Evolutionary conservation across 164 flowering plant genomes (phyloP).

Genomic region (Magnolia officinalis): DNA sequence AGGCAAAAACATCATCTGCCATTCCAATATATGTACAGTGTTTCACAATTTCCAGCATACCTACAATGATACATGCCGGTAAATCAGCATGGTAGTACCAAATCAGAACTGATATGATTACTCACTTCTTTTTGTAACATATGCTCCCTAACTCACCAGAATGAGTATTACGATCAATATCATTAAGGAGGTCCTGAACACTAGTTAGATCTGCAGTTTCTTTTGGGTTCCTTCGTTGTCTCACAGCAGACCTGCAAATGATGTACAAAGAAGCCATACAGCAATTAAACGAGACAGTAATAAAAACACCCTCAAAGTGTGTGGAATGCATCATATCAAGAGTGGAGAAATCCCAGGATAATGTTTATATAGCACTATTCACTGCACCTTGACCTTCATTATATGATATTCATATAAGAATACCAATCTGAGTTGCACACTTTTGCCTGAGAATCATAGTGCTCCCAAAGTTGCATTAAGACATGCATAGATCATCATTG

Average conservation of each 20-base stretch:
- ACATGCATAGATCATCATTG: too few species aligned
- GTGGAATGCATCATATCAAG: too few species aligned
- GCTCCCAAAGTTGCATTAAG: too few species aligned
- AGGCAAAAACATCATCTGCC: conserved; percentile 89
- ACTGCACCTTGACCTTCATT: too few species aligned
- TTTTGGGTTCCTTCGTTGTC: conserved; percentile 87
- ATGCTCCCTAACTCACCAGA: conserved; percentile 45
- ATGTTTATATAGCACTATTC: too few species aligned
- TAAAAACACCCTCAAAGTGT: background rate
- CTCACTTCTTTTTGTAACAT: too few species aligned
- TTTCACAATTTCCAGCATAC: conserved; percentile 72
- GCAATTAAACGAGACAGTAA: background rate
- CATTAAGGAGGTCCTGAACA: conserved; percentile 73
- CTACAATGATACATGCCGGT: conserved; percentile 28
- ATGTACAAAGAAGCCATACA: background rate
- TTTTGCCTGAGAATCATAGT: too few species aligned
- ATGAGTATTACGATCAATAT: conserved; percentile 62
- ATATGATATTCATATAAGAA: too few species aligned
- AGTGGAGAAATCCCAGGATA: too few species aligned
- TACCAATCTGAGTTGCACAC: too few species aligned
- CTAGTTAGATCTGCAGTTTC: conserved; percentile 91
- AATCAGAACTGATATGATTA: background rate
- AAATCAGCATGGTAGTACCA: background rate
- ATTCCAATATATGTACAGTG: conserved; percentile 84
- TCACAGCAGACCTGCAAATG: conserved; percentile 63